Evolutionary conservation across 495 filamentous ascomycete genomes (phyloP), one percentile per base, ranked within the genome.

Genomic region (Cladorrhinum samala): DNA sequence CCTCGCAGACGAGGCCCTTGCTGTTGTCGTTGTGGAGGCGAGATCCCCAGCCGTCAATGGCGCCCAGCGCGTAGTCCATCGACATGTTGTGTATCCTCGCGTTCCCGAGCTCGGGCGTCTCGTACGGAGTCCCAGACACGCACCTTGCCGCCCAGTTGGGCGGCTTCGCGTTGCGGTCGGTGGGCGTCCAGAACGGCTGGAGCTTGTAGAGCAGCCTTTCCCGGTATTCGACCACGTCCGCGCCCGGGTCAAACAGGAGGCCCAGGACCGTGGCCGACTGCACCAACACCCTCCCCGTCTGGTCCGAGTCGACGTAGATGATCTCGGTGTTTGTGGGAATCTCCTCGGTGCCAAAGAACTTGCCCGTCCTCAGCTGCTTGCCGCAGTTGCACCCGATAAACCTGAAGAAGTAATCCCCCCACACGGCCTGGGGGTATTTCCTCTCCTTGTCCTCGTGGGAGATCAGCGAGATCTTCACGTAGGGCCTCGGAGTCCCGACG

Each of bases 311-410:
- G 9, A 64, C 52, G n/a, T 50, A 36, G 9, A 21, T 13, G 1
- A 24, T 4, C 45, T 25, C 13, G 3, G 49, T 33, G 38, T 30
- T 20, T 14, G 11, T 24, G 3, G 46, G 55, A 24, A 59, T 64
- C n/a, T 18, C 33, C 53, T 61, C 58, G 2, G 46, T 61, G 24
- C 47, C 51, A 5, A 33, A 6, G 49, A 62, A 59, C 8, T 50
- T 20, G 13, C 52, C 58, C 5, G 52, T 50, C 8, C 45, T 62
- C 11, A 57, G 42, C 49, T 59, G 54, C 46, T 61, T 61, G 16
- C 61, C 61, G 38, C 33, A 37, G 46, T 64, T 64, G 58, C 61
- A 64, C 0, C 61, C 61, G 16, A 23, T 54, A 49, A 61, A 64
- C 40, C 25, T 48, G 25, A 64, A 64, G 16, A 57, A 52, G 36